Evolutionary conservation across 2,329 filamentous ascomycete genomes (phyloP).

Genomic region (Colletotrichum paranaense): DNA sequence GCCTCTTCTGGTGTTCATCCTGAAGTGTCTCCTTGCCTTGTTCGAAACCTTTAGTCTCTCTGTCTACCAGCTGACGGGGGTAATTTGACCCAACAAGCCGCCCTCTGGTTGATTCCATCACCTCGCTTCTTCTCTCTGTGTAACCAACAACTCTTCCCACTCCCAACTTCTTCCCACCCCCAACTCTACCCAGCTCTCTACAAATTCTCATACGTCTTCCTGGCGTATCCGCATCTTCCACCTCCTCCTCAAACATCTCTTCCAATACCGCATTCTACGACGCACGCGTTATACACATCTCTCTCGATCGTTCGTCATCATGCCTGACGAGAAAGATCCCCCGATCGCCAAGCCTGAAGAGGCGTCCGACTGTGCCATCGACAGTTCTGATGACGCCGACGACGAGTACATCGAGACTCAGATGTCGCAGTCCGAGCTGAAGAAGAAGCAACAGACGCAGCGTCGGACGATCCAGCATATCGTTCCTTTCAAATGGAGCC

Average conservation of each 20-base stretch:
- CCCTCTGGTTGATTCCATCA: background rate
- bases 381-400: constrained; percentile 52
- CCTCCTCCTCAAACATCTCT: background rate
- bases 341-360: background rate
- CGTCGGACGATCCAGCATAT: constrained; percentile 53
- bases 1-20: background rate
- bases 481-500: constrained; percentile 71
- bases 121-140: constrained; percentile 4
- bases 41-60: background rate
- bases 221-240: background rate
- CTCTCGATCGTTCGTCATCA: background rate
- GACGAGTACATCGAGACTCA: constrained; percentile 50
- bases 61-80: background rate
- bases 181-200: background rate
- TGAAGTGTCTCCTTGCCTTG: background rate
- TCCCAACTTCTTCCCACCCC: background rate
- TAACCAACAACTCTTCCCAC: constrained; percentile 1
- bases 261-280: background rate
- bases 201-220: background rate
- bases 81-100: background rate
- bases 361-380: constrained; percentile 45
- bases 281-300: background rate
- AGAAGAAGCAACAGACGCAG: constrained; percentile 47
- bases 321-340: constrained; percentile 23
- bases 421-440: constrained; percentile 52